A percentile compares a stretch with the other conserved stretches of the same genome.
phyloP scores from a whole-genome alignment of 805 yeast genomes.

The Komagataella ulmi region DNA sequence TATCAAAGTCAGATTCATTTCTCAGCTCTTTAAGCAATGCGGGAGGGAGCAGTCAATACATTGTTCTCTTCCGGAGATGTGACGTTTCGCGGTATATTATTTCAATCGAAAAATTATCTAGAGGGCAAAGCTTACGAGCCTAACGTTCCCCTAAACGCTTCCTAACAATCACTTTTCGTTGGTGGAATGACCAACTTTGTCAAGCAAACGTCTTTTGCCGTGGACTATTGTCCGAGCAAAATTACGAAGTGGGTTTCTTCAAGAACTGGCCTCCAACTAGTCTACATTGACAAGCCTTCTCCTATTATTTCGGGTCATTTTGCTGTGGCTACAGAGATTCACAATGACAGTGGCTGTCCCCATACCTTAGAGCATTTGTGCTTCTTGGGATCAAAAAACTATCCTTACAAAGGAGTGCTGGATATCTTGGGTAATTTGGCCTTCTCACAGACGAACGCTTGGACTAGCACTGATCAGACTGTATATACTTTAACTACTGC shows the following conservation, averaged over 20 bases:
- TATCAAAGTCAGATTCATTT: neutral
- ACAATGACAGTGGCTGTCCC: conserved; percentile 82
- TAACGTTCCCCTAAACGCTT: neutral
- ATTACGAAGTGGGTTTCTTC: conserved; percentile 67
- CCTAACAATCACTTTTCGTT: neutral
- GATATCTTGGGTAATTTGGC: conserved; percentile 79
- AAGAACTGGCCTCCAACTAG: conserved; percentile 74
- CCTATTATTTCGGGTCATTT: conserved; percentile 90
- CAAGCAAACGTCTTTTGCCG: conserved; percentile 37
- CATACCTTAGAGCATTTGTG: conserved; percentile 91
- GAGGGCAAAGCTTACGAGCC: neutral
- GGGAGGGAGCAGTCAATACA: neutral
- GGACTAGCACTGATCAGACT: conserved; percentile 95
- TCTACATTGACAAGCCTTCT: conserved; percentile 64
- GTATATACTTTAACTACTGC: conserved; percentile 87
- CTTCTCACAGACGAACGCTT: conserved; percentile 84
- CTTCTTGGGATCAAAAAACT: conserved; percentile 85
- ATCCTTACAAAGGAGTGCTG: conserved; percentile 83
- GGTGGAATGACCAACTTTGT: neutral
- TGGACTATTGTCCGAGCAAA: conserved; percentile 62
- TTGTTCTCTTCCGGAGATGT: too few relatives aligned
- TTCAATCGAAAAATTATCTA: neutral
- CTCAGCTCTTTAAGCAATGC: too few relatives aligned
- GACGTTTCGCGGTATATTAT: neutral
- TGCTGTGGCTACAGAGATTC: conserved; percentile 89